A percentile compares a stretch with the other conserved stretches of the same genome.
Conservation (phyloP, 805 yeast genomes). For the Torulaspora indica region DNA sequence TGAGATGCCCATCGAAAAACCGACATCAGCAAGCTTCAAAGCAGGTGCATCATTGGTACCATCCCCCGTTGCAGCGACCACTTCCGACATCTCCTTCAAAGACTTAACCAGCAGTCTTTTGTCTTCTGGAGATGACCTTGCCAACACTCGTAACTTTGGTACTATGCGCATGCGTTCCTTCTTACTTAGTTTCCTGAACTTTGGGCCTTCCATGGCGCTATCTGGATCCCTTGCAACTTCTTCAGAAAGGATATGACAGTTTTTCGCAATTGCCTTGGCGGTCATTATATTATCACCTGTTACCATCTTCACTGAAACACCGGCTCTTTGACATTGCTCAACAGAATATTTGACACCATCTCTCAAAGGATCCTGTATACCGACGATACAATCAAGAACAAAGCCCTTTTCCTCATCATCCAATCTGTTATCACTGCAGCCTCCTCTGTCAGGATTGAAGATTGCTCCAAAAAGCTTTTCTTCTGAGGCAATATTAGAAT, state of each 20-base stretch:
- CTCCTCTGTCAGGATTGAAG: conserved; percentile 29
- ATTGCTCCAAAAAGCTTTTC: conserved; percentile 39
- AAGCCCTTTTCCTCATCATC: conserved; percentile 39
- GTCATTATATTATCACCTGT: conserved; percentile 94
- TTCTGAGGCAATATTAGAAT: conserved; percentile 42
- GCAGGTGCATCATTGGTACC: conserved; percentile 99
- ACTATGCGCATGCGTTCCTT: conserved; percentile 54
- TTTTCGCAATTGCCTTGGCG: conserved; percentile 83
- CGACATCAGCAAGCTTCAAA: conserved; percentile 91
- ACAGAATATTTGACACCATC: conserved; percentile 89
- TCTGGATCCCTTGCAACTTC: conserved; percentile 49
- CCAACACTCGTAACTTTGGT: conserved; percentile 79
- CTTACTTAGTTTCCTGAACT: conserved; percentile 61
- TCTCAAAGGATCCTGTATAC: conserved; percentile 92
- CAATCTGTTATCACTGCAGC: conserved; percentile 7
- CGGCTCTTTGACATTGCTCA: conserved; percentile 77
- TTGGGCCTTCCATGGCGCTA: conserved; percentile 90
- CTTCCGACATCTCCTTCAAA: conserved; percentile 74
- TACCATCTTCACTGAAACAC: conserved; percentile 94
- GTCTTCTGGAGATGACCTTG: conserved; percentile 95
- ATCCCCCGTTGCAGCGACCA: conserved; percentile 98
- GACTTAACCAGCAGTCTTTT: conserved; percentile 82
- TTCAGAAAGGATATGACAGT: conserved; percentile 64
- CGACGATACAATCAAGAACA: conserved; percentile 70
- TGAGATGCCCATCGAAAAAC: conserved; percentile 96